Conservation (phyloP, 2,329 filamentous ascomycete genomes). For the Monosporascus sp. region DNA sequence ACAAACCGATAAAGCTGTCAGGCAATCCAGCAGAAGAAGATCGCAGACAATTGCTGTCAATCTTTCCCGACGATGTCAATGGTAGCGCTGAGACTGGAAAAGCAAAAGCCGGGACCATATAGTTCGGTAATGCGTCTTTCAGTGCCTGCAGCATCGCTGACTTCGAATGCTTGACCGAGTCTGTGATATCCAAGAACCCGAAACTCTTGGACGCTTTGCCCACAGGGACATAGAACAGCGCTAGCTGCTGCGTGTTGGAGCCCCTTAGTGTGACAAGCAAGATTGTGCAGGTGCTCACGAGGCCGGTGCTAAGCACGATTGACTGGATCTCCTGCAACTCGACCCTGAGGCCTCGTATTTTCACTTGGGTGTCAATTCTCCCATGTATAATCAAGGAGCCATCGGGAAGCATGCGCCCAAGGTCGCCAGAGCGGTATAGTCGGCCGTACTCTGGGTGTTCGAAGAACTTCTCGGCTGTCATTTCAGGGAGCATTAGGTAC, state of each 20-base stretch:
- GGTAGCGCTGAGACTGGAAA: slow-evolving; percentile 67
- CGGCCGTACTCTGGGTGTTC: slow-evolving; percentile 62
- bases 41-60: slow-evolving; percentile 54
- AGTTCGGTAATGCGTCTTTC: slow-evolving; percentile 54
- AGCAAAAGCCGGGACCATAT: slow-evolving; percentile 75
- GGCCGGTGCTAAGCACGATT: slow-evolving; percentile 44
- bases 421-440: slow-evolving; percentile 77
- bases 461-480: slow-evolving; percentile 64
- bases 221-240: slow-evolving; percentile 62
- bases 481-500: slow-evolving; percentile 57
- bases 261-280: slow-evolving; percentile 45
- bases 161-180: slow-evolving; percentile 25
- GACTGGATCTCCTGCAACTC: slow-evolving; percentile 73
- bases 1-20: slow-evolving; percentile 35
- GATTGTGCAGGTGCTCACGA: slow-evolving; percentile 58
- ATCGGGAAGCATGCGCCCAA: slow-evolving; percentile 72
- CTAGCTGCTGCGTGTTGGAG: slow-evolving; percentile 46
- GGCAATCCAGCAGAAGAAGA: slow-evolving; percentile 41
- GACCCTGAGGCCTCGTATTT: slow-evolving; percentile 73
- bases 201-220: slow-evolving; percentile 21
- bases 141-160: slow-evolving; percentile 49
- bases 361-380: slow-evolving; percentile 73
- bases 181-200: slow-evolving; percentile 30
- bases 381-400: slow-evolving; percentile 69
- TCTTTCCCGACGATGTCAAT: slow-evolving; percentile 68